Evolutionary conservation across 2,329 filamentous ascomycete genomes (phyloP), one percentile per base, ranked within the genome.

Genomic region (Lecanosticta acicola): DNA sequence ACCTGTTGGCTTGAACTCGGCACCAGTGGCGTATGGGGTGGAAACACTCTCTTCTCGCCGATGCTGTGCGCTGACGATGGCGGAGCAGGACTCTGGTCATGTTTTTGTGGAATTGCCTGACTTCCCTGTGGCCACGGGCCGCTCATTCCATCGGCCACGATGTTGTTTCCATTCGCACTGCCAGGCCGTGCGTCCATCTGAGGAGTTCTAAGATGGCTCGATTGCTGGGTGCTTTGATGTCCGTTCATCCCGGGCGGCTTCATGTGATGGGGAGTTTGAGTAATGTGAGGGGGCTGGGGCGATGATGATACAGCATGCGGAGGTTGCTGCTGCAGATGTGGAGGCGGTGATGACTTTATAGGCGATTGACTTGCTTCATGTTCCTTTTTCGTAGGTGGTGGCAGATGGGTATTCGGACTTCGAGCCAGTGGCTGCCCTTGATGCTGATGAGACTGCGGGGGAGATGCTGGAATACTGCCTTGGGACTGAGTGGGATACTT

Each of bases 91-190:
- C 50, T 52, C 21, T 56, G 55, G 39, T 62, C 60, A 35, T 63
- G 59, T 49, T 64, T 64, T 38, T 58, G 53, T 17, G 61, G 61
- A 35, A 64, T 63, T 5, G 54, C 53, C 9, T 56, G 52, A 29
- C 54, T 58, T 14, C 55, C 55, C 14, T 54, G 49, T 4, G 60
- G 61, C 61, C 61, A 64, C 1, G 61, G 61, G 5, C 61, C 61
- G 14, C 54, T 54, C 61, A 64, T 64, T 8, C 61, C 61, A 39
- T 64, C 61, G 2, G 59, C 60, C 2, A 56, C 61, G 8, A 64
- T 52, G 4, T 51, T 37, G 17, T 34, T 41, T 19, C 33, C 46
- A 21, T 37, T 48, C 11, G 33, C 33, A 18, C 46, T 46, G 21
- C 37, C 41, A 3, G 53, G 51, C 11, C 41, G 53, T 7, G 18